phyloP scores from a whole-genome alignment of 2,329 filamentous ascomycete species.

The Colletotrichum gigasporum region DNA sequence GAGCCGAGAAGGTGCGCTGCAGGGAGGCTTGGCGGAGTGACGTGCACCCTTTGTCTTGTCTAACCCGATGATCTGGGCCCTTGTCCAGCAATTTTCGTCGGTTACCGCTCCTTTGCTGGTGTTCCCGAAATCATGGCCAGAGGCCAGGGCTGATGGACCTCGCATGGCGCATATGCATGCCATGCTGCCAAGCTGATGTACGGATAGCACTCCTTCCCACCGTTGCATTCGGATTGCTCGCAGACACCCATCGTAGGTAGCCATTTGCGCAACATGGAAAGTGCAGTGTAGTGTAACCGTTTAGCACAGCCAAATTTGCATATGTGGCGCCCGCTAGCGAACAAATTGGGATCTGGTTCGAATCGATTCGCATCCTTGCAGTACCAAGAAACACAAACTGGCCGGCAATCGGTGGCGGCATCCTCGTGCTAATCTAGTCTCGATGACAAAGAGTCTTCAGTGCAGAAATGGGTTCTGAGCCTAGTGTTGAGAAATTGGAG shows the following conservation, averaged over 20 bases:
- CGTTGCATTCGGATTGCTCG: background rate
- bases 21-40: background rate
- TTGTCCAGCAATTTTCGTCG: background rate
- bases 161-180: background rate
- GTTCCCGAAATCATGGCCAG: background rate
- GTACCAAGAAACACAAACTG: constrained; percentile 1
- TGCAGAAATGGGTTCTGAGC: background rate
- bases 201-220: background rate
- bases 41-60: background rate
- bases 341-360: background rate
- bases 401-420: background rate
- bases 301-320: constrained; percentile 1
- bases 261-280: constrained; percentile 3
- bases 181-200: background rate
- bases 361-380: background rate
- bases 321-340: constrained; percentile 17
- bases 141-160: background rate
- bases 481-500: background rate
- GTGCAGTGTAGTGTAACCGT: background rate
- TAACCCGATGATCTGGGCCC: too few relatives aligned
- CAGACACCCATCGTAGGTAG: background rate
- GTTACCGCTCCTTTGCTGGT: background rate
- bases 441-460: background rate
- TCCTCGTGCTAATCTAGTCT: background rate
- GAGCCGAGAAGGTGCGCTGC: background rate